Conservation (phyloP, 2,329 filamentous ascomycete genomes). For the Paraphoma sp. region DNA sequence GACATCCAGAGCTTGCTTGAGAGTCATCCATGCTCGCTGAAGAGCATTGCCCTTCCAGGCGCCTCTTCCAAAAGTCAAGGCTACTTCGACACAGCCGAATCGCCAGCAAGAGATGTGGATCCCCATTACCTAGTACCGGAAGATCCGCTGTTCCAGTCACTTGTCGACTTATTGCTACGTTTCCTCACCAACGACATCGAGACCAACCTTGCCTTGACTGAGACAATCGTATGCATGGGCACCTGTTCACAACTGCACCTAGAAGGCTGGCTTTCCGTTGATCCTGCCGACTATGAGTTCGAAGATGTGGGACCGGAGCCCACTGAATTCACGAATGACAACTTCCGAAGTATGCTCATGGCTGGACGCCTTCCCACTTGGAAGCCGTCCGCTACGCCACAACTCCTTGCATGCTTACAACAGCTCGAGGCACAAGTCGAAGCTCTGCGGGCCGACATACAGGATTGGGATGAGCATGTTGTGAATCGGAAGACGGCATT, state of each 20-base stretch:
- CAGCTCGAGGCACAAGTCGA: constrained; percentile 52
- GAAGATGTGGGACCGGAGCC: constrained; percentile 28
- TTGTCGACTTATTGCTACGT: constrained; percentile 68
- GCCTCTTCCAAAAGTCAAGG: constrained; percentile 60
- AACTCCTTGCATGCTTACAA: constrained; percentile 52
- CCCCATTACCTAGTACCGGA: constrained; percentile 67
- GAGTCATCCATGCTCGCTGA: constrained; percentile 74
- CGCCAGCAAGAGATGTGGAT: constrained; percentile 68
- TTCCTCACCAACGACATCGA: constrained; percentile 94
- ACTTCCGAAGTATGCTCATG: constrained; percentile 39
- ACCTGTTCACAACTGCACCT: constrained; percentile 84
- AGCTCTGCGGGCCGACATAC: constrained; percentile 51
- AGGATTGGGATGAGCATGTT: constrained; percentile 57
- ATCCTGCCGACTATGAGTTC: constrained; percentile 60
- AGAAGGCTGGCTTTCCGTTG: constrained; percentile 87
- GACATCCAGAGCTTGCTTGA: constrained; percentile 75
- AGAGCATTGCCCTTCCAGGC: constrained; percentile 69
- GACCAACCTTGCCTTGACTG: constrained; percentile 86
- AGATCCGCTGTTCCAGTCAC: constrained; percentile 60
- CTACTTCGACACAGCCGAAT: constrained; percentile 53
- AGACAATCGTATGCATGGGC: constrained; percentile 80
- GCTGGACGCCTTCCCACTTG: constrained; percentile 47
- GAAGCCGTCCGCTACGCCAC: constrained; percentile 45
- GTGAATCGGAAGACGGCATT: constrained; percentile 58
- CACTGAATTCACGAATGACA: constrained; percentile 35